A percentile compares a stretch with the other conserved stretches of the same genome.
Conservation (phyloP, 305 asterid species). For the Petunia hybrid region DNA sequence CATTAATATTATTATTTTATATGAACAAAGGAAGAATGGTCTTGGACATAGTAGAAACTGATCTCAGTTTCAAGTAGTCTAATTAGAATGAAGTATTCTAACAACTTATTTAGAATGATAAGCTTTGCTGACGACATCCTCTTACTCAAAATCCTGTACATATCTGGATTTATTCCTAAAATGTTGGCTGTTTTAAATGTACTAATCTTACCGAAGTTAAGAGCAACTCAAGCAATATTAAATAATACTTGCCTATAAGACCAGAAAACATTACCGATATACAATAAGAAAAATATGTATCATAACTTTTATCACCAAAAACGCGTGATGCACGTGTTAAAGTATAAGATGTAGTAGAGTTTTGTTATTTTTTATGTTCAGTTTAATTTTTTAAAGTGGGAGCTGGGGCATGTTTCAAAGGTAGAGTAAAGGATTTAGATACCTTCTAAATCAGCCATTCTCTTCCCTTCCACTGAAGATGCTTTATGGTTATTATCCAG, state of each 20-base stretch:
- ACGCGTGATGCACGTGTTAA: constrained; percentile 9
- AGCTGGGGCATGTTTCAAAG: constrained; percentile 2
- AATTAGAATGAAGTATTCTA: background rate
- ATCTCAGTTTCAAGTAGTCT: background rate
- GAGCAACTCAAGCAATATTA: background rate
- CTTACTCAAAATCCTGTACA: background rate
- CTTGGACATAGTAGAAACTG: background rate
- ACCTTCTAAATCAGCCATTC: constrained; percentile 75
- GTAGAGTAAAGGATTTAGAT: constrained; percentile 30
- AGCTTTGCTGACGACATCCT: background rate
- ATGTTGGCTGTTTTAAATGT: background rate
- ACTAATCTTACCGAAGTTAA: background rate
- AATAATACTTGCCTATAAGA: background rate
- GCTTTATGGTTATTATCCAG: constrained; percentile 46
- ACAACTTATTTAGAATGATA: background rate
- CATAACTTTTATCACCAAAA: background rate
- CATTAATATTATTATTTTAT: background rate
- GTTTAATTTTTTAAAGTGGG: background rate
- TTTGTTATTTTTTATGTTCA: background rate
- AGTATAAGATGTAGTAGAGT: constrained; percentile 7
- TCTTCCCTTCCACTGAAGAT: constrained; percentile 57
- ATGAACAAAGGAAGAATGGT: background rate
- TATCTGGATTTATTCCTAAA: background rate
- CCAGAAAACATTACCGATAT: background rate
- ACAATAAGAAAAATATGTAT: background rate